phyloP scores from a whole-genome alignment of 139 green algal genomes.

The Monoraphidium neglectum region DNA sequence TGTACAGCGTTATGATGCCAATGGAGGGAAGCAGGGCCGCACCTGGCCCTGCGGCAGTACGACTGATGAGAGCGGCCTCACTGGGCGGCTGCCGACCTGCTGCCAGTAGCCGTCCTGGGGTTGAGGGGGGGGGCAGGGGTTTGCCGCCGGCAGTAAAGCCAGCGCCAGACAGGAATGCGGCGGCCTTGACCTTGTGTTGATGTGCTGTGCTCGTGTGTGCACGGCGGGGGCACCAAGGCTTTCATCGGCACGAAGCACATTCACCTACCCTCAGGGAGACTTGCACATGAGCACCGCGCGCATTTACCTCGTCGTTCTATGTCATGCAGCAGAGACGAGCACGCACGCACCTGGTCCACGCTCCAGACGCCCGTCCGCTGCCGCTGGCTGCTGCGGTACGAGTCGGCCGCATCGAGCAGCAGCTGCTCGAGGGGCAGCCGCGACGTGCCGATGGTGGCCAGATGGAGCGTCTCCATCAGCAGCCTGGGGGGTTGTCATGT shows the following conservation, averaged over 20 bases:
- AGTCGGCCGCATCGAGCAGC: slow-evolving; percentile 40
- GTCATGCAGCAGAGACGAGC: too few species aligned
- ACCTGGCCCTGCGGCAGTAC: slow-evolving; percentile 40
- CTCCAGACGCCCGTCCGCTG: slow-evolving; percentile 32
- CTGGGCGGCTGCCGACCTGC: slow-evolving; percentile 38
- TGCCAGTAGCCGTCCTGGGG: slow-evolving; percentile 30
- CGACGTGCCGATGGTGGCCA: slow-evolving; percentile 20
- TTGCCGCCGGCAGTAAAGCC: neutral
- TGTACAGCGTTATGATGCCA: too few species aligned
- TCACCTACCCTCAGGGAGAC: too few species aligned
- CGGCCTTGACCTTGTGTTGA: too few species aligned
- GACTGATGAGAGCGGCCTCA: slow-evolving; percentile 37
- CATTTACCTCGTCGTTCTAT: too few species aligned
- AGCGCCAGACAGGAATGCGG: too few species aligned
- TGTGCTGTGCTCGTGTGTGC: too few species aligned
- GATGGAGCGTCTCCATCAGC: slow-evolving; percentile 30
- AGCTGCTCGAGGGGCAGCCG: slow-evolving; percentile 21
- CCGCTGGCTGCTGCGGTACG: slow-evolving; percentile 51
- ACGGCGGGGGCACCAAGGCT: too few species aligned
- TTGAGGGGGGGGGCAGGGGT: neutral
- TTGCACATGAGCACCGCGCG: too few species aligned
- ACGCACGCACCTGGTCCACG: slow-evolving; percentile 9
- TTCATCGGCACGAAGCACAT: too few species aligned
- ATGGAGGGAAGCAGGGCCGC: neutral
- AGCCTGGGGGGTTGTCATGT: slow-evolving; percentile 10